Evolutionary conservation across 352 stramenopile genomes (phyloP), one percentile per base, ranked within the genome.

Genomic region (Phytophthora podocarpi): DNA sequence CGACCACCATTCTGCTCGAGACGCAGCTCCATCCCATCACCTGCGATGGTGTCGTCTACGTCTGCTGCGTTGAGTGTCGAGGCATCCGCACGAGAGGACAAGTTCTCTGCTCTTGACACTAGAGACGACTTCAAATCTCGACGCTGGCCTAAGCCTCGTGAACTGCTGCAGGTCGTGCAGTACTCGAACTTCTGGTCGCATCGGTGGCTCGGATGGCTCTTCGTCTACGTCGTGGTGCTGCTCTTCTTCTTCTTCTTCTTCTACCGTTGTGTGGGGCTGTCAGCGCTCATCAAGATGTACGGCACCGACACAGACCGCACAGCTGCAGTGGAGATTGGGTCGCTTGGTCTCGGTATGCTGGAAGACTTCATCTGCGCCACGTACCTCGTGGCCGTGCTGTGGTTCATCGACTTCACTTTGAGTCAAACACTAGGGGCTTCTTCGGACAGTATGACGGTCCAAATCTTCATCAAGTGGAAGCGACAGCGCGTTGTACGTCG

Each of bases 331-430:
- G 43, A 59, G 42, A 16, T 73, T 8, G 49, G 31, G 1, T 43
- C 58, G 9, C 18, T 77, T n/a, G 36, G 50, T 35, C 54, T 74
- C 21, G 64, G 69, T 0, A 11, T 59, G 34, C 23, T 65, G 10
- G 59, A 77, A 50, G 68, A 77, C 50, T 57, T 58, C 18, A 53
- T 72, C 39, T 74, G 64, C 18, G 53, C 66, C 18, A 68, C 59
- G 24, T 77, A 72, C 50, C 59, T 77, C 40, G 59, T 71, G 2
- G 21, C 43, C 7, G 35, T 46, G n/a, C 46, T 77, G 20, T 77
- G 68, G 68, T n/a, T 71, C 37, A 32, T 62, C 9, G 68, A 77
- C 20, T 57, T 48, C 11, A 21, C 45, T 7, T 42, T 74, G 37
- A 34, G 31, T 15, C 30, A 20, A 13, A 24, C 48, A n/a, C 39